These are phyloP conservation scores for Stachybotrys elegans DNA, from an alignment of 2,329 filamentous ascomycete species.

Conservation along the genomic window DNA sequence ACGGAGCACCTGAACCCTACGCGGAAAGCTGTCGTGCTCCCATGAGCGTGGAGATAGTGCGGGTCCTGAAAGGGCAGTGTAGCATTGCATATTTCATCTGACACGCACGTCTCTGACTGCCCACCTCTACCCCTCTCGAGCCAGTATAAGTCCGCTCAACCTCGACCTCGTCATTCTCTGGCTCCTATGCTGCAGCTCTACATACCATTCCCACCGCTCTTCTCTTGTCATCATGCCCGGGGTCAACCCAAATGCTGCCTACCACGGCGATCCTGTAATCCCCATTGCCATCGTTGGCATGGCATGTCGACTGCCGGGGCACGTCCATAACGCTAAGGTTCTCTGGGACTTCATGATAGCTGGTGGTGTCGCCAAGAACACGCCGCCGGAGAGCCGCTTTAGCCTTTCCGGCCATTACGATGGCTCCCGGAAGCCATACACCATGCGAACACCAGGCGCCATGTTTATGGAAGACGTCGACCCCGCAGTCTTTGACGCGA, in stretches of 20 bases:
- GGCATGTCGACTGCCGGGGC: conserved; percentile 36
- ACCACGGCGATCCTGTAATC: background rate
- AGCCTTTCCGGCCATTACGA: conserved; percentile 30
- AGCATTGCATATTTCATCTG: no score
- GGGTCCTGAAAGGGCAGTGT: no score
- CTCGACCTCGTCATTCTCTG: background rate
- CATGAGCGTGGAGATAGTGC: no score
- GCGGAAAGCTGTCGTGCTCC: no score
- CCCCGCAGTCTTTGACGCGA: conserved; percentile 10
- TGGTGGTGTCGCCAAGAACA: conserved; percentile 23
- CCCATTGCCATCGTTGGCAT: conserved; percentile 37
- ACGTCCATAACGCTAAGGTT: conserved; percentile 22
- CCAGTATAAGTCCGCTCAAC: background rate
- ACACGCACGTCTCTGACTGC: no score
- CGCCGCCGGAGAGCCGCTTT: conserved; percentile 24
- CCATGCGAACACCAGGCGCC: conserved; percentile 27
- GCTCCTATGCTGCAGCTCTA: background rate
- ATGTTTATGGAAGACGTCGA: conserved; percentile 30
- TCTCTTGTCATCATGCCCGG: conserved; percentile 1
- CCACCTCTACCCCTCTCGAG: no score
- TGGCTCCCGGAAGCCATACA: conserved; percentile 25
- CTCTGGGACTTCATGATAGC: conserved; percentile 31
- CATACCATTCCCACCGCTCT: background rate
- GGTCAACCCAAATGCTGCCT: background rate
- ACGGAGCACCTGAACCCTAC: no score